Evolutionary conservation across 2,329 filamentous ascomycete species (phyloP), one percentile per base, ranked within the genome.

Genomic region (Coniochaeta ligniaria): DNA sequence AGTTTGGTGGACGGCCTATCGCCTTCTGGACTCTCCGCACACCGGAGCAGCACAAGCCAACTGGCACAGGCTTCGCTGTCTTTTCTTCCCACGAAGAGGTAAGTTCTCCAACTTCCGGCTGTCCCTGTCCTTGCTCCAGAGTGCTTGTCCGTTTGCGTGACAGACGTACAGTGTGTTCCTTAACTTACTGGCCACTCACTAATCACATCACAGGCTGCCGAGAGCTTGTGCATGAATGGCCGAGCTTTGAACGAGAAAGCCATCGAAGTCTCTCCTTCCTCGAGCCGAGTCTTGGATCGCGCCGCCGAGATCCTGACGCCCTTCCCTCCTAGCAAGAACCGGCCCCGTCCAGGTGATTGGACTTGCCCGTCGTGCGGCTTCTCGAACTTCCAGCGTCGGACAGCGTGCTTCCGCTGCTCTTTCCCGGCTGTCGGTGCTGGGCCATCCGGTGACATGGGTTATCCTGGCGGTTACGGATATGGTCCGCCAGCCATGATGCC

Each of bases 41-140:
- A 16, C 95, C 95, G 3, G 95, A 99, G 76, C 95, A 98, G 78
- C 95, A 98, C 78, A 99, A 99, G 82, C 95, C 95, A n/a, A 99
- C 95, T 11, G 95, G 95, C 50, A 96, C 94, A 60, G 95, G 95
- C 59, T 99, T 99, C 76, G 95, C 95, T 57, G 94, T 99, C 60
- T 99, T 99, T 73, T 98, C 95, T 65, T 98, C 94, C 55, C 95
- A 99, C 72, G 95, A 99, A 82, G 95, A 99, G 88, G 93, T 96
- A 80, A 78, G 87, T 81, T 61, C 31, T 59, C 52, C 58, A 54
- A 28, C 12, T 28, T 52, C 57, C 58, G 26, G 36, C 54, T 63
- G 17, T 36, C 26, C 17, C 36, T 56, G 41, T 47, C 5, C 28
- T 7, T 6, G 47, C 33, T n/a, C 20, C 22, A 52, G 35, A n/a